Percentiles rank a stretch among this genome's conserved stretches.
phyloP scores from a whole-genome alignment of 352 stramenopile genomes.

The Pythium dissotocum region DNA sequence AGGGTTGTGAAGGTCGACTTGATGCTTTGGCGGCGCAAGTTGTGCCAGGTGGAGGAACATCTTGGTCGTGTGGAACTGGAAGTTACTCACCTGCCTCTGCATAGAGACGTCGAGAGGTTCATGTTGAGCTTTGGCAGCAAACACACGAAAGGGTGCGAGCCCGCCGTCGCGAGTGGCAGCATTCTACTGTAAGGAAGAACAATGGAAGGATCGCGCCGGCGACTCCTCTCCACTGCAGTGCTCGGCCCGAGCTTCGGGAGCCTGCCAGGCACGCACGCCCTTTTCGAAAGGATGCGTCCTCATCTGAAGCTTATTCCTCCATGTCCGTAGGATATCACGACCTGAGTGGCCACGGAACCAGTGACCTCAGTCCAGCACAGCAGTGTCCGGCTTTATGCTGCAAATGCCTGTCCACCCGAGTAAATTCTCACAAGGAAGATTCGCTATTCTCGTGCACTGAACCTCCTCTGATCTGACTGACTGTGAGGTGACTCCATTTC shows the following conservation, averaged over 20 bases:
- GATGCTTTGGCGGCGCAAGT: background rate
- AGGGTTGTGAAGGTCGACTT: background rate
- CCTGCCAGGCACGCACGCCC: background rate
- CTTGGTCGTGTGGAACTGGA: background rate
- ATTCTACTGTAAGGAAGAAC: background rate
- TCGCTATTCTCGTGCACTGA: background rate
- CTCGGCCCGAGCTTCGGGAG: background rate
- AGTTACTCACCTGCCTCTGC: background rate
- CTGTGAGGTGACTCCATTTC: too few relatives aligned
- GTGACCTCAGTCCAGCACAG: too few relatives aligned
- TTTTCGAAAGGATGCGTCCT: background rate
- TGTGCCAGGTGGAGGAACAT: background rate
- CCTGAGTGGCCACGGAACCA: too few relatives aligned
- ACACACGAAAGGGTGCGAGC: slow-evolving; percentile 2
- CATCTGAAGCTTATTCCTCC: background rate
- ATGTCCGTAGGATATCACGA: too few relatives aligned
- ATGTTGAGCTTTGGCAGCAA: background rate
- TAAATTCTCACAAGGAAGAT: background rate
- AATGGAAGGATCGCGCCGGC: background rate
- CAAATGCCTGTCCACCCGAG: background rate
- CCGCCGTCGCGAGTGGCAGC: background rate
- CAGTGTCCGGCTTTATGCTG: background rate
- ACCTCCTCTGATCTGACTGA: background rate
- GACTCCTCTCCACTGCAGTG: background rate
- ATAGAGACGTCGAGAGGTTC: background rate